phyloP scores from a whole-genome alignment of 2,329 filamentous ascomycete genomes.

The Didymella segeticola region DNA sequence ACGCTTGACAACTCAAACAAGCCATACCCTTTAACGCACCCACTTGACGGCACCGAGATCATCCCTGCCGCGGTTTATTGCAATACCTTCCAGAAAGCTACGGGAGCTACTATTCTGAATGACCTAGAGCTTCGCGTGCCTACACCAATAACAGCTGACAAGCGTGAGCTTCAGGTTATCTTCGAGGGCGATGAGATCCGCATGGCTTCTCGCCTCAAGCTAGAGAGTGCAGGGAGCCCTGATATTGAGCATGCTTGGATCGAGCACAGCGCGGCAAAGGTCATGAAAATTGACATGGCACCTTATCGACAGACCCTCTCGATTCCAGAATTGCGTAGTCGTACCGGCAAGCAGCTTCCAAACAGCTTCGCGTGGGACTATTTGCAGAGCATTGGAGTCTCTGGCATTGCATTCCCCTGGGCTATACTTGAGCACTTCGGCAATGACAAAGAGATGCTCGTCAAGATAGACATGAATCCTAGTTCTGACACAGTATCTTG shows the following conservation, averaged over 20 bases:
- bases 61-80: slow-evolving; percentile 53
- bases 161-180: slow-evolving; percentile 49
- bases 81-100: slow-evolving; percentile 51
- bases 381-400: slow-evolving; percentile 50
- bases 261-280: slow-evolving; percentile 39
- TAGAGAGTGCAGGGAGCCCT: background rate
- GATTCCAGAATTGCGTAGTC: slow-evolving; percentile 33
- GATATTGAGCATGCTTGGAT: slow-evolving; percentile 39
- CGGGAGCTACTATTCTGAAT: slow-evolving; percentile 33
- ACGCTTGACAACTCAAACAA: slow-evolving; percentile 48
- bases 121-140: slow-evolving; percentile 49
- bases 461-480: slow-evolving; percentile 48
- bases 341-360: slow-evolving; percentile 36
- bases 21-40: slow-evolving; percentile 53
- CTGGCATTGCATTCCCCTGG: slow-evolving; percentile 54
- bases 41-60: slow-evolving; percentile 53
- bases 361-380: slow-evolving; percentile 50
- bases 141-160: slow-evolving; percentile 42
- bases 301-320: slow-evolving; percentile 23
- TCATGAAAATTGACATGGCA: slow-evolving; percentile 17
- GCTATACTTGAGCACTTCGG: slow-evolving; percentile 49
- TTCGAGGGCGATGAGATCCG: slow-evolving; percentile 39
- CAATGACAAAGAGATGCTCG: slow-evolving; percentile 51
- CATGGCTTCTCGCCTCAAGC: slow-evolving; percentile 44
- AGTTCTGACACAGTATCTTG: slow-evolving; percentile 26